These are phyloP conservation scores for Pyrus pyrifolia DNA, from an alignment of 306 rosid species.

Conservation along the genomic window DNA sequence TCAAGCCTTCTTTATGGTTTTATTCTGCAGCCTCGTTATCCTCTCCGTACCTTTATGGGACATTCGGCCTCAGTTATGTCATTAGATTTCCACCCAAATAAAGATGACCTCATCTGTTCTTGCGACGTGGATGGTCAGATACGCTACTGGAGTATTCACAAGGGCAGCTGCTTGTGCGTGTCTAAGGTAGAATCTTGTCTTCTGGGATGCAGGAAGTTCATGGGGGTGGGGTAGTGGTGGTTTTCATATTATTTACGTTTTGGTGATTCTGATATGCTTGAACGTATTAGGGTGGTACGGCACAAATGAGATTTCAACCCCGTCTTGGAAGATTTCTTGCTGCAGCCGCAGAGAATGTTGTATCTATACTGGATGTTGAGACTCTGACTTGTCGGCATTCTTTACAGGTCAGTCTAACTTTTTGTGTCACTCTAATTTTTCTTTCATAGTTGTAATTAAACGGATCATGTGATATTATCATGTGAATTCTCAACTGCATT, in stretches of 20 bases:
- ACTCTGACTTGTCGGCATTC: conserved; percentile 64
- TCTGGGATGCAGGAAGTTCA: background rate
- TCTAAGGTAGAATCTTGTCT: conserved; percentile 52
- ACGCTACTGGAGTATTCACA: conserved; percentile 86
- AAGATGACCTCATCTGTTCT: conserved; percentile 85
- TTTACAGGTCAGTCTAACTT: conserved; percentile 48
- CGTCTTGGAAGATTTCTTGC: conserved; percentile 78
- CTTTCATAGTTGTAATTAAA: background rate
- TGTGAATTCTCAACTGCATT: background rate
- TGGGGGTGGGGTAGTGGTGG: no score
- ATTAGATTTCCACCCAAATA: conserved; percentile 88
- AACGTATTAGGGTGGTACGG: no score
- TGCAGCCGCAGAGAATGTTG: conserved; percentile 80
- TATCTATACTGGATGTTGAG: conserved; percentile 88
- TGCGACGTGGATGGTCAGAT: conserved; percentile 92
- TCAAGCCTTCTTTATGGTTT: background rate
- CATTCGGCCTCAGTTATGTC: conserved; percentile 79
- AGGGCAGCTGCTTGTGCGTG: conserved; percentile 61
- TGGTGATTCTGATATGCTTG: no score
- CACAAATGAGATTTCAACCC: conserved; percentile 90
- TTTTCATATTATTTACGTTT: no score
- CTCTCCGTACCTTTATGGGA: conserved; percentile 81
- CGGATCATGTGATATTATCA: background rate
- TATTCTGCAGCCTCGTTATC: conserved; percentile 69
- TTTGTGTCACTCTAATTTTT: background rate